Percentiles rank a stretch among this genome's conserved stretches.
Conservation (phyloP, 129 eudicot genomes). For the Flaveria trinervia region DNA sequence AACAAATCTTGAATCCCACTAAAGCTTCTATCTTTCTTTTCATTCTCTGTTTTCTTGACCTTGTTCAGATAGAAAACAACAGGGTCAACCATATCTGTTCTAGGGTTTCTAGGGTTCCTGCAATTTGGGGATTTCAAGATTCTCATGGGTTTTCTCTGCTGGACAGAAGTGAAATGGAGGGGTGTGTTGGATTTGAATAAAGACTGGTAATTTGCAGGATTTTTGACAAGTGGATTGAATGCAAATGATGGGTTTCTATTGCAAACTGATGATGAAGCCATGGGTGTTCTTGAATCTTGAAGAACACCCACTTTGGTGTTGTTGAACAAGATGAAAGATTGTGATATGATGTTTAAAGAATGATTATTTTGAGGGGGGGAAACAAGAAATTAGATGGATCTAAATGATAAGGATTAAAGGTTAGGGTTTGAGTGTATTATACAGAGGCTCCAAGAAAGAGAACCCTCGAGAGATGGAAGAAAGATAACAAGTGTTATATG, state of each 20-base stretch:
- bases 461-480: constrained; percentile 28
- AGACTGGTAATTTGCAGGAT: constrained; percentile 27
- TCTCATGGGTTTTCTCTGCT: constrained; percentile 22
- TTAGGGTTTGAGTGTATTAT: background rate
- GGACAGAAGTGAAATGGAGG: constrained; percentile 18
- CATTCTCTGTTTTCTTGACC: constrained; percentile 37
- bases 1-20: constrained; percentile 39
- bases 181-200: constrained; percentile 28
- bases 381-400: constrained; percentile 33
- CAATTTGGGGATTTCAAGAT: constrained; percentile 26
- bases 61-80: constrained; percentile 34
- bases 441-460: constrained; percentile 26
- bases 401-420: constrained; percentile 17
- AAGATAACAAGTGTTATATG: constrained; percentile 17
- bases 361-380: background rate
- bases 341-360: background rate
- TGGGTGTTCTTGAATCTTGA: constrained; percentile 20
- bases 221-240: constrained; percentile 36
- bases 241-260: constrained; percentile 33
- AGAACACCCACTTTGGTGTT: constrained; percentile 23
- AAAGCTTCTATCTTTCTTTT: constrained; percentile 17
- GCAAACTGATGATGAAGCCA: constrained; percentile 43
- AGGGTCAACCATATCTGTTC: constrained; percentile 35
- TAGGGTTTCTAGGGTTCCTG: constrained; percentile 26
- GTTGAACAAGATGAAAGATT: constrained; percentile 12